Conservation (phyloP, 371 early-diverging fungal species). For the Circinella umbellata region DNA sequence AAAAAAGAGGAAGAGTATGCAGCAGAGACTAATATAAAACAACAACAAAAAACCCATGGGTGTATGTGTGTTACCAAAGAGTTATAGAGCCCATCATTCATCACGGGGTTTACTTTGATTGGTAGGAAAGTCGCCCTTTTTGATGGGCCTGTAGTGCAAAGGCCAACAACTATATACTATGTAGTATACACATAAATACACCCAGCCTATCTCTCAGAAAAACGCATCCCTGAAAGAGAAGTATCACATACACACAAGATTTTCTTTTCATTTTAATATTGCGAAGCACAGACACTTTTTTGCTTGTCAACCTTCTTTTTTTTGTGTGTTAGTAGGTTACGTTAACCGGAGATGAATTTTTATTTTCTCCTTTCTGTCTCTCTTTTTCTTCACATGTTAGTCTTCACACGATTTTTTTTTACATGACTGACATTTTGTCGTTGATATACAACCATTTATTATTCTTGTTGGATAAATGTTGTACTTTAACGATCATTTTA, state of each 20-base stretch:
- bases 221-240: conserved; percentile 3
- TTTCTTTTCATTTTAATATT: neutral
- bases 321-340: neutral
- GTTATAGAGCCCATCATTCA: neutral
- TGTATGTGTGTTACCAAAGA: neutral
- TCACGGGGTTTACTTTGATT: conserved; percentile 9
- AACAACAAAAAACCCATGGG: conserved; percentile 3
- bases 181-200: neutral
- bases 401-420: neutral
- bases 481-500: too few relatives aligned
- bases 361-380: neutral
- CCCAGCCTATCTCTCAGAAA: neutral
- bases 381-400: neutral
- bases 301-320: conserved; percentile 1
- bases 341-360: neutral
- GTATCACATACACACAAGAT: too few relatives aligned
- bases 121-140: conserved; percentile 8
- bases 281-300: neutral
- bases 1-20: neutral
- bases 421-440: too few relatives aligned
- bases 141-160: conserved; percentile 9
- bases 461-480: too few relatives aligned
- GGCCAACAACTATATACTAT: neutral
- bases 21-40: too few relatives aligned
- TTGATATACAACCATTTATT: too few relatives aligned